Percentiles rank a stretch among this genome's conserved stretches.
These are phyloP conservation scores for Phytophthora chlamydospora DNA, from an alignment of 352 stramenopile genomes.

Conservation along the genomic window DNA sequence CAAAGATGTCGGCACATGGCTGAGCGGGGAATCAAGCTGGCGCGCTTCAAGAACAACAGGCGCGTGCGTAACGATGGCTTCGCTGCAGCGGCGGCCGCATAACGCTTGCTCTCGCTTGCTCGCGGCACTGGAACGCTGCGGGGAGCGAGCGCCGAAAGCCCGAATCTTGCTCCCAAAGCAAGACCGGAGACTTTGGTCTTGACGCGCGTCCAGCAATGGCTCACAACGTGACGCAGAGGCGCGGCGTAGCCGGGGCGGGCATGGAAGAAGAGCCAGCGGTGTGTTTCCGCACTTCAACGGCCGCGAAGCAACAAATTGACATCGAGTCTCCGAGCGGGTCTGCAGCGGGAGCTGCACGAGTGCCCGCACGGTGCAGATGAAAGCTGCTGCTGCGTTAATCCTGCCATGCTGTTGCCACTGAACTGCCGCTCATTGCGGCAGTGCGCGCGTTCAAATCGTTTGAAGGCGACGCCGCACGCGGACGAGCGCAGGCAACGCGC, in stretches of 20 bases:
- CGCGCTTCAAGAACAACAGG: constrained; percentile 12
- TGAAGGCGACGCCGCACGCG: constrained; percentile 14
- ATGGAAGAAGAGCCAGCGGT: constrained; percentile 21
- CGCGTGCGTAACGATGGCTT: constrained; percentile 24
- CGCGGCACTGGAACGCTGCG: too few relatives aligned
- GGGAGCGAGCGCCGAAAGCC: not conserved
- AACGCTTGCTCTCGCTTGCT: too few relatives aligned
- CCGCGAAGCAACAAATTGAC: too few relatives aligned
- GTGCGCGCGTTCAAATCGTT: constrained; percentile 9
- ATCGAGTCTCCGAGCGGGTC: too few relatives aligned
- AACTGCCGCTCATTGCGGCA: too few relatives aligned
- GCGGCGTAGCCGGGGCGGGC: constrained; percentile 14
- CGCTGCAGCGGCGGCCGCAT: constrained; percentile 3
- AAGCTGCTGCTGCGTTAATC: too few relatives aligned
- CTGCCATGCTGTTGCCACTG: too few relatives aligned
- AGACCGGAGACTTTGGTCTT: not conserved
- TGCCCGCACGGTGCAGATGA: too few relatives aligned
- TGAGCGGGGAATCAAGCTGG: not conserved
- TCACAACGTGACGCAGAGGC: constrained; percentile 29
- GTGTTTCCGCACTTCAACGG: constrained; percentile 20
- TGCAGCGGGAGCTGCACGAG: too few relatives aligned
- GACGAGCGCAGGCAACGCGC: constrained; percentile 17
- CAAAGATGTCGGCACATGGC: too few relatives aligned
- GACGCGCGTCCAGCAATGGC: constrained; percentile 29
- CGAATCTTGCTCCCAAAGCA: constrained; percentile 16